Evolutionary conservation across 2,329 filamentous ascomycete genomes (phyloP).

Genomic region (Botrytis aclada): DNA sequence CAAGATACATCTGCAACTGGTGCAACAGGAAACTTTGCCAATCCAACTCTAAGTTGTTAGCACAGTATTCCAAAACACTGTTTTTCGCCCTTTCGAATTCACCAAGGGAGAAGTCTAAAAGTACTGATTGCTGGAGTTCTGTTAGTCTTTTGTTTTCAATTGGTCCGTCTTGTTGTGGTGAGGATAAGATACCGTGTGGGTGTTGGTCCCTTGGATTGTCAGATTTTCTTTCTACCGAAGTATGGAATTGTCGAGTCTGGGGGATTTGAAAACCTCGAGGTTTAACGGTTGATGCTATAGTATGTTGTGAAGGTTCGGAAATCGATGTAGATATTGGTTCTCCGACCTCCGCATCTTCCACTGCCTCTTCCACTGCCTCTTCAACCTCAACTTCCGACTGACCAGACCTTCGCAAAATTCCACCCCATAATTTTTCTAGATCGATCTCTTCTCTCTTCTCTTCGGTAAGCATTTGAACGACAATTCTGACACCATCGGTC

Average conservation of each 20-base stretch:
- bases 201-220: background rate
- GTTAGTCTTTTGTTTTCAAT: slow-evolving; percentile 19
- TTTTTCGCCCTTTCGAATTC: slow-evolving; percentile 27
- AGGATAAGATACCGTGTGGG: slow-evolving; percentile 8
- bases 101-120: slow-evolving; percentile 20
- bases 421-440: slow-evolving; percentile 59
- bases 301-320: background rate
- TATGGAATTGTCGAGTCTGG: slow-evolving; percentile 23
- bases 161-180: slow-evolving; percentile 10
- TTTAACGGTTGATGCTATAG: background rate
- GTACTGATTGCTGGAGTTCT: slow-evolving; percentile 16
- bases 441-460: slow-evolving; percentile 66
- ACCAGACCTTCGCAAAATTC: slow-evolving; percentile 31
- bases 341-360: background rate
- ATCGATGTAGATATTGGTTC: background rate
- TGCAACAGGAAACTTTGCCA: slow-evolving; percentile 29
- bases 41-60: slow-evolving; percentile 21
- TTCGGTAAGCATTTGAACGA: slow-evolving; percentile 70
- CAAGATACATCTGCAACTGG: slow-evolving; percentile 30
- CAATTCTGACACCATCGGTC: slow-evolving; percentile 56
- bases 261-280: slow-evolving; percentile 15
- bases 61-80: slow-evolving; percentile 18
- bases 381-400: slow-evolving; percentile 15
- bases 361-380: background rate
- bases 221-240: slow-evolving; percentile 13